Percentiles rank a stretch among this genome's conserved stretches.
These are phyloP conservation scores for Neofusicoccum cordaticola DNA, from an alignment of 2,329 filamentous ascomycete genomes.

Conservation along the genomic window DNA sequence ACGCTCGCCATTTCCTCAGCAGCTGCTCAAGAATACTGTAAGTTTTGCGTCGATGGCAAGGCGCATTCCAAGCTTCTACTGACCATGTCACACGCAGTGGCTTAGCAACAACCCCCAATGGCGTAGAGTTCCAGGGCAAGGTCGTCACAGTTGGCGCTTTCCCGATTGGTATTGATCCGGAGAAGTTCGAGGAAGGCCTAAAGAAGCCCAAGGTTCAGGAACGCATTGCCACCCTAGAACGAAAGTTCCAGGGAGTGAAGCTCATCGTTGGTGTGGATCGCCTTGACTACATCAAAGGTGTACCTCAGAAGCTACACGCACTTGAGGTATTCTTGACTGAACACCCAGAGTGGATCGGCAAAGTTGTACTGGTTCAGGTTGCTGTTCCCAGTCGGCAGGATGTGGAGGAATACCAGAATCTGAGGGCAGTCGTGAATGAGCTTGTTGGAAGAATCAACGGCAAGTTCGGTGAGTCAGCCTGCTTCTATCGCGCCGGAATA, in stretches of 20 bases:
- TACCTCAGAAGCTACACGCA: constrained; percentile 94
- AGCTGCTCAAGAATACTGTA: constrained; percentile 91
- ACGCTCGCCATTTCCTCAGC: constrained; percentile 95
- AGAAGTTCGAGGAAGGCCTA: constrained; percentile 89
- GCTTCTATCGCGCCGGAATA: background rate
- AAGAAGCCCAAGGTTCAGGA: constrained; percentile 83
- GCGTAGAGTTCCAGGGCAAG: constrained; percentile 84
- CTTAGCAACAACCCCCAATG: constrained; percentile 81
- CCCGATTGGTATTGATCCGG: constrained; percentile 95
- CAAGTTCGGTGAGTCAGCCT: constrained; percentile 65
- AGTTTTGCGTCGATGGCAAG: constrained; percentile 28
- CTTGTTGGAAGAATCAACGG: constrained; percentile 96
- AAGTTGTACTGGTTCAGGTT: constrained; percentile 93
- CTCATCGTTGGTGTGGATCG: constrained; percentile 96
- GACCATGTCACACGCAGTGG: constrained; percentile 41
- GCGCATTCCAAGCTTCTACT: background rate
- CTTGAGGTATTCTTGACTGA: constrained; percentile 96
- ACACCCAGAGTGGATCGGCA: constrained; percentile 96
- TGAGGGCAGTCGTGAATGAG: constrained; percentile 93
- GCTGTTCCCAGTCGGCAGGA: constrained; percentile 93
- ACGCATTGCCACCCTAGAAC: constrained; percentile 77
- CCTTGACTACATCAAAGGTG: constrained; percentile 97
- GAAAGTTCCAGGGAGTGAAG: constrained; percentile 94
- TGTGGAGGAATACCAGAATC: constrained; percentile 96
- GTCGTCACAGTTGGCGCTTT: constrained; percentile 92